These are phyloP conservation scores for Stachybotrys echinatus DNA, from an alignment of 2,329 filamentous ascomycete species.

Conservation along the genomic window DNA sequence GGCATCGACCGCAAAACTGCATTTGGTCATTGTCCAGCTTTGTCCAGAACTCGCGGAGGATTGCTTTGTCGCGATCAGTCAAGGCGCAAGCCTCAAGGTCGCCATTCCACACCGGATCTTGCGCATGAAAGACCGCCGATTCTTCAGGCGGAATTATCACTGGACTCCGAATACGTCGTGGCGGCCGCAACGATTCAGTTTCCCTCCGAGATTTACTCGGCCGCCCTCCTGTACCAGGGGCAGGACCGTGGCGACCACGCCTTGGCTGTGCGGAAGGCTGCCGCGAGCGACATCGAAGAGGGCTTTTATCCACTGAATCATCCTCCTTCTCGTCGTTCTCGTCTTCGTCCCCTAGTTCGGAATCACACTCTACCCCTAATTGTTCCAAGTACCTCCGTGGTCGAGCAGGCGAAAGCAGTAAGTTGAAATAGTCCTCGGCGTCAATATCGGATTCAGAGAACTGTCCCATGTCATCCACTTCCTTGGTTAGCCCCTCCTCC, in stretches of 20 bases:
- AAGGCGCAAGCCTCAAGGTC: constrained; percentile 4
- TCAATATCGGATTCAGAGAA: constrained; percentile 2
- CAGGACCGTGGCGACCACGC: constrained; percentile 2
- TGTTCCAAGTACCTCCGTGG: neutral
- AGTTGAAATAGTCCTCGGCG: constrained; percentile 2
- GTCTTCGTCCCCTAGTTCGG: constrained; percentile 1
- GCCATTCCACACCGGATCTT: constrained; percentile 5
- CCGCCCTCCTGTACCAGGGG: constrained; percentile 2
- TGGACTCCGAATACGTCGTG: constrained; percentile 1
- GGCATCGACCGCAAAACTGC: constrained; percentile 1
- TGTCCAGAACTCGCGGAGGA: constrained; percentile 2
- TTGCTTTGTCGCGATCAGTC: constrained; percentile 2
- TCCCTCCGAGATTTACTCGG: constrained; percentile 2
- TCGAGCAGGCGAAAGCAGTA: constrained; percentile 2
- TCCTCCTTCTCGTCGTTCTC: constrained; percentile 1
- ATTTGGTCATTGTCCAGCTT: constrained; percentile 2
- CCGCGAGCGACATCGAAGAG: neutral
- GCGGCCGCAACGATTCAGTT: constrained; percentile 1
- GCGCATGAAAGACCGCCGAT: constrained; percentile 2
- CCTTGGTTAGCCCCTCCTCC: neutral
- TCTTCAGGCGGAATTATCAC: constrained; percentile 3
- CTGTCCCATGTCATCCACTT: neutral
- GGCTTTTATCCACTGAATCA: constrained; percentile 1
- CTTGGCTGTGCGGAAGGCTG: constrained; percentile 2
- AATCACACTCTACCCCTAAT: neutral